These are phyloP conservation scores for Trametes meyenii DNA, from an alignment of 768 basidiomycete species.

Conservation along the genomic window DNA sequence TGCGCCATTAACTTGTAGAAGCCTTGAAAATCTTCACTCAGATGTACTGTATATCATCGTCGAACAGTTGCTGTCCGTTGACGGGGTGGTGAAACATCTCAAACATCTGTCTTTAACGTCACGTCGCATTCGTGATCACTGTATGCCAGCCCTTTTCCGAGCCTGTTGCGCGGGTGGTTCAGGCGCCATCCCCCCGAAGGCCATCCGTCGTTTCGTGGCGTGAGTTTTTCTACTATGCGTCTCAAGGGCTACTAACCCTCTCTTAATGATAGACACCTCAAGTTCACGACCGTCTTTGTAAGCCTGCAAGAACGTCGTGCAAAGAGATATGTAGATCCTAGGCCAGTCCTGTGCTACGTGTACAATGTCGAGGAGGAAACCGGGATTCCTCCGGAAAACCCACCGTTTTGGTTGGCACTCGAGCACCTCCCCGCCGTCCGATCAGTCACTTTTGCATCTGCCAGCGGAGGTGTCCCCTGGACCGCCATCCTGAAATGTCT, in stretches of 20 bases:
- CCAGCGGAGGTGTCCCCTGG: background rate
- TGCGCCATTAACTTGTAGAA: no score
- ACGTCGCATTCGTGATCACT: background rate
- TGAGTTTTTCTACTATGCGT: background rate
- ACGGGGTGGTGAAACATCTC: background rate
- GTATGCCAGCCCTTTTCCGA: background rate
- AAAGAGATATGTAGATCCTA: background rate
- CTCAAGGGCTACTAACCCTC: background rate
- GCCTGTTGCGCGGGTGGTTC: background rate
- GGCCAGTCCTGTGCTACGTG: background rate
- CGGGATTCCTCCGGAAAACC: background rate
- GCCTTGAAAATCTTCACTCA: no score
- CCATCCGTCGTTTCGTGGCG: background rate
- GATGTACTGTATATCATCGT: no score
- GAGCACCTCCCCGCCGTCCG: background rate
- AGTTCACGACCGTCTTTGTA: background rate
- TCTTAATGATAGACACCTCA: background rate
- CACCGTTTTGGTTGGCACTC: background rate
- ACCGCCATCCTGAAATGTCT: background rate
- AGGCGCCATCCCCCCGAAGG: background rate
- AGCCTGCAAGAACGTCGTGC: background rate
- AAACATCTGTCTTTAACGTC: background rate
- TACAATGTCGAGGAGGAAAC: background rate
- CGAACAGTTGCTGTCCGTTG: no score
- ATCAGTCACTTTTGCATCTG: background rate